A percentile compares a stretch with the other conserved stretches of the same genome.
Conservation (phyloP, 2,329 filamentous ascomycete genomes). For the Pyricularia pennisetigena region DNA sequence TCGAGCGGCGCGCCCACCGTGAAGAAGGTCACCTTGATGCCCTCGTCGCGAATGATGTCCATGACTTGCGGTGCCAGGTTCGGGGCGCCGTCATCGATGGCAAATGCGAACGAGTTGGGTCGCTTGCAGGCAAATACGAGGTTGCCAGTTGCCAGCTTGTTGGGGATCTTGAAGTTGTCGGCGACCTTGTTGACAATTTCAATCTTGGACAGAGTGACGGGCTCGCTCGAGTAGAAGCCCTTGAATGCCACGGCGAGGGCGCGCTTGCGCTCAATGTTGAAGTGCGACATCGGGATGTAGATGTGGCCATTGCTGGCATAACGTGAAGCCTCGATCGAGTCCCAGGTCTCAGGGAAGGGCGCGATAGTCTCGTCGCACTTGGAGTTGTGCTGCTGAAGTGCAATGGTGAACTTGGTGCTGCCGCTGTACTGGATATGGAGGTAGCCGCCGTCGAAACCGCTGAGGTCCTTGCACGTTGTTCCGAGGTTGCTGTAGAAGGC, state of each 20-base stretch:
- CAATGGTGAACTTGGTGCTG: slow-evolving; percentile 51
- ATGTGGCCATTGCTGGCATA: slow-evolving; percentile 46
- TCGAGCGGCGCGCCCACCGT: slow-evolving; percentile 55
- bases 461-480: slow-evolving; percentile 44
- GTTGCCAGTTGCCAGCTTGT: slow-evolving; percentile 50
- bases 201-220: slow-evolving; percentile 42
- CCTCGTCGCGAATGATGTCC: slow-evolving; percentile 48
- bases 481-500: slow-evolving; percentile 23
- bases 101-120: slow-evolving; percentile 62
- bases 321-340: slow-evolving; percentile 53
- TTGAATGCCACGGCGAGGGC: slow-evolving; percentile 51
- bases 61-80: slow-evolving; percentile 49
- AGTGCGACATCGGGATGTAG: slow-evolving; percentile 59
- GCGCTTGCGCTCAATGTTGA: slow-evolving; percentile 47
- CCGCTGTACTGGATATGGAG: slow-evolving; percentile 56
- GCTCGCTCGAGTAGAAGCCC: slow-evolving; percentile 48
- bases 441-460: slow-evolving; percentile 43
- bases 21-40: slow-evolving; percentile 61
- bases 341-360: slow-evolving; percentile 58
- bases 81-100: slow-evolving; percentile 60
- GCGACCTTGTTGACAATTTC: slow-evolving; percentile 51
- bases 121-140: slow-evolving; percentile 55
- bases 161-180: slow-evolving; percentile 37
- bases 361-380: slow-evolving; percentile 42
- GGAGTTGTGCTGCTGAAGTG: slow-evolving; percentile 57